Conservation (phyloP, 2,329 filamentous ascomycete genomes). For the Colletotrichum somersetense region DNA sequence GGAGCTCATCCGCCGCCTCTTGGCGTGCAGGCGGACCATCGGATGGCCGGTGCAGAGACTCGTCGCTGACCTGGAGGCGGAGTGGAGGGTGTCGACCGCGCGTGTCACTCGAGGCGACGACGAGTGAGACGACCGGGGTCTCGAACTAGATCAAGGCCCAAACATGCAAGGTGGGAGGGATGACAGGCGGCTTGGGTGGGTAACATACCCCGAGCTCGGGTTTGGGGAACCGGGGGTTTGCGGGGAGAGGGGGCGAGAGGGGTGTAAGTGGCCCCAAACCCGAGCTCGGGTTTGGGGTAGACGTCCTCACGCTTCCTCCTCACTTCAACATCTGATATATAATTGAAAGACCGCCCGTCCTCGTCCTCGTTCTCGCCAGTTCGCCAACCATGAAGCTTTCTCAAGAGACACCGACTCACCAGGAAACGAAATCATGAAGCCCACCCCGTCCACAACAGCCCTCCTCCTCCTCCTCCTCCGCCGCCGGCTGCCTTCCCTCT, state of each 20-base stretch:
- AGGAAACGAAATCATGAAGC: background rate
- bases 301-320: background rate
- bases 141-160: accelerated
- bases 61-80: constrained; percentile 47
- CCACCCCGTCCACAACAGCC: background rate
- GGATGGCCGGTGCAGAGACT: constrained; percentile 57
- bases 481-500: background rate
- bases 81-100: constrained; percentile 44
- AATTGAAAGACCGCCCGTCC: background rate
- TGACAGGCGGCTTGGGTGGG: constrained; percentile 11
- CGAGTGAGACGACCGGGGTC: background rate
- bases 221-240: constrained; percentile 39
- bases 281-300: constrained; percentile 47
- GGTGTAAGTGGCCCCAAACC: constrained; percentile 22
- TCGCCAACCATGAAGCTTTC: background rate
- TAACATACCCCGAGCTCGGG: constrained; percentile 50
- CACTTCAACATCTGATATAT: background rate
- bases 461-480: background rate
- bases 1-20: constrained; percentile 50
- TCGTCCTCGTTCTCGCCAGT: background rate
- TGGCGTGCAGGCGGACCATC: constrained; percentile 51
- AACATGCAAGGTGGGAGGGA: background rate
- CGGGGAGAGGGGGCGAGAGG: background rate
- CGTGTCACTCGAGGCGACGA: background rate
- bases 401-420: background rate